Conservation (phyloP, 1,139 yeast species). For the Blastobotrys buckinghamii region DNA sequence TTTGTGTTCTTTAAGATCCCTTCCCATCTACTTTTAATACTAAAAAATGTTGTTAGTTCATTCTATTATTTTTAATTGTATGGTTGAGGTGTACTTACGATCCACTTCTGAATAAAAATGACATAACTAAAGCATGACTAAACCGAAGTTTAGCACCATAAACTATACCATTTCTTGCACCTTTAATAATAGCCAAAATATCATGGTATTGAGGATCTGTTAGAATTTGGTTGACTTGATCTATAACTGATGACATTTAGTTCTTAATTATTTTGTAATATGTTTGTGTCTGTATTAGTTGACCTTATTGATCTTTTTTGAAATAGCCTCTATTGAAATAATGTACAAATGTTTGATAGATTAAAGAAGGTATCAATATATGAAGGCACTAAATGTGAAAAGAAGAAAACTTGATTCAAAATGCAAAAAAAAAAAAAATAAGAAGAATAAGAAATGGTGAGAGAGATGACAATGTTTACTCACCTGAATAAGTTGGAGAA, state of each 20-base stretch:
- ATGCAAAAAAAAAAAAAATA: too few relatives aligned
- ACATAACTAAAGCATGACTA: slow-evolving; percentile 67
- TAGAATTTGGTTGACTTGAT: slow-evolving; percentile 20
- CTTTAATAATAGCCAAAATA: slow-evolving; percentile 32
- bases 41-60: slow-evolving; percentile 2
- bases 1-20: slow-evolving; percentile 53
- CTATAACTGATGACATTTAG: slow-evolving; percentile 1
- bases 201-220: slow-evolving; percentile 33
- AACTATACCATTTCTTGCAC: slow-evolving; percentile 41
- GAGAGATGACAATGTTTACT: too few relatives aligned
- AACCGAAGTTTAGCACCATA: slow-evolving; percentile 73
- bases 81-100: too few relatives aligned
- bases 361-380: too few relatives aligned
- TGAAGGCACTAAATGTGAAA: too few relatives aligned
- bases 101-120: slow-evolving; percentile 45
- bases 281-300: background rate
- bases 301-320: too few relatives aligned
- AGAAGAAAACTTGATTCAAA: too few relatives aligned
- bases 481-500: too few relatives aligned
- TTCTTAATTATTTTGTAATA: too few relatives aligned
- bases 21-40: slow-evolving; percentile 40
- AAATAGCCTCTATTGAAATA: too few relatives aligned
- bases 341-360: too few relatives aligned
- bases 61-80: background rate
- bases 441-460: too few relatives aligned